Evolutionary conservation across 1,139 yeast species (phyloP).

Genomic region (Candida mesenterica): DNA sequence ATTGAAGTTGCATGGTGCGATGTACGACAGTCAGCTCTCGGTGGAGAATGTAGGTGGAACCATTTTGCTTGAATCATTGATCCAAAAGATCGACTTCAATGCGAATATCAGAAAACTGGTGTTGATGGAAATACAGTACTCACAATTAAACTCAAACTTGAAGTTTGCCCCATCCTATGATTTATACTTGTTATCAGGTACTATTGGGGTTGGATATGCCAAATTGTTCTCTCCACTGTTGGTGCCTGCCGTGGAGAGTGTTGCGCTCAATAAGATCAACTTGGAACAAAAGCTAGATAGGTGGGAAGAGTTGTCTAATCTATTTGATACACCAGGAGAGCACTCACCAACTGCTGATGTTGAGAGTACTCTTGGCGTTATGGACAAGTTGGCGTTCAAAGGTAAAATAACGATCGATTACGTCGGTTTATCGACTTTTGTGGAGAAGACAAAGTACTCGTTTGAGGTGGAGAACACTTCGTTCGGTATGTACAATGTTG

Average conservation of each 20-base stretch:
- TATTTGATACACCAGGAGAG: neutral
- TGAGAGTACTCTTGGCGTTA: neutral
- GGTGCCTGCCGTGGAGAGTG: slow-evolving; percentile 19
- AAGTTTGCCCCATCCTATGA: slow-evolving; percentile 17
- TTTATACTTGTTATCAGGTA: slow-evolving; percentile 18
- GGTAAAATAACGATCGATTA: slow-evolving; percentile 34
- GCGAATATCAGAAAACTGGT: slow-evolving; percentile 12
- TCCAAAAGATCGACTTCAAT: slow-evolving; percentile 23
- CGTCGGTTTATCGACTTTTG: slow-evolving; percentile 33
- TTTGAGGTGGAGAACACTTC: slow-evolving; percentile 32
- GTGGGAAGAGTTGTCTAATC: slow-evolving; percentile 10
- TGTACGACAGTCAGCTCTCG: slow-evolving; percentile 20
- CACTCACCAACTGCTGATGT: neutral
- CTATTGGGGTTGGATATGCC: slow-evolving; percentile 32
- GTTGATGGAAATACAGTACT: slow-evolving; percentile 30
- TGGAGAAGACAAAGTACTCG: slow-evolving; percentile 32
- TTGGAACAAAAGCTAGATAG: slow-evolving; percentile 15
- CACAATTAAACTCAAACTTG: slow-evolving; percentile 26
- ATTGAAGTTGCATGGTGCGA: slow-evolving; percentile 15
- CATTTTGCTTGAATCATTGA: slow-evolving; percentile 17
- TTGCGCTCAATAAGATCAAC: slow-evolving; percentile 14
- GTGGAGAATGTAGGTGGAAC: slow-evolving; percentile 16
- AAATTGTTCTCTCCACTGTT: slow-evolving; percentile 34
- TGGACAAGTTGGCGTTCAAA: slow-evolving; percentile 22
- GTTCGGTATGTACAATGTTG: slow-evolving; percentile 23